Conservation (phyloP, 192 early-diverging fungal genomes). For the Martensiomyces pterosporus region DNA sequence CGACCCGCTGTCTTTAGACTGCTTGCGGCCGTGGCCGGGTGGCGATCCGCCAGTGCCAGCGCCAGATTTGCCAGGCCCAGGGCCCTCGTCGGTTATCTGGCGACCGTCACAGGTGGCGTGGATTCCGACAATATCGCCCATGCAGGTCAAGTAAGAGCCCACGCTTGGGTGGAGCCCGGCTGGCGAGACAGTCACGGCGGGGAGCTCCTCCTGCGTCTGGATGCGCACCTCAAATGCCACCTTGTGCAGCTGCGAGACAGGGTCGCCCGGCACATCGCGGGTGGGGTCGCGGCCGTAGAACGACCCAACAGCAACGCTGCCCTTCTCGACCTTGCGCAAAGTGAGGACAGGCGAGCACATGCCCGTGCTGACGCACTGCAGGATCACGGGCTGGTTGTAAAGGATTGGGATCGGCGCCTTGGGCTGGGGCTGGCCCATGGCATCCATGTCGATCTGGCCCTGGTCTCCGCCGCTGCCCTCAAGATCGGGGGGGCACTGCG, state of each 20-base stretch:
- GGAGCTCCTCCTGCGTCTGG: slow-evolving; percentile 41
- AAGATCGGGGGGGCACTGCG: slow-evolving; percentile 44
- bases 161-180: slow-evolving; percentile 38
- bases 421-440: slow-evolving; percentile 22
- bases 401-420: slow-evolving; percentile 65
- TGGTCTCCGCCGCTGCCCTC: slow-evolving; percentile 5
- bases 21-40: slow-evolving; percentile 25
- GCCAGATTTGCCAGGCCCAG: slow-evolving; percentile 4
- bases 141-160: slow-evolving; percentile 62
- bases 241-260: slow-evolving; percentile 87
- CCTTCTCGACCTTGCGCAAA: slow-evolving; percentile 82
- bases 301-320: slow-evolving; percentile 68
- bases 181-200: slow-evolving; percentile 41
- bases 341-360: slow-evolving; percentile 76
- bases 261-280: slow-evolving; percentile 69
- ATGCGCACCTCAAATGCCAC: slow-evolving; percentile 75
- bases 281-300: slow-evolving; percentile 38
- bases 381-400: slow-evolving; percentile 84
- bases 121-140: slow-evolving; percentile 75
- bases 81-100: slow-evolving; percentile 20
- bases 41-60: slow-evolving; percentile 13
- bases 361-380: slow-evolving; percentile 85
- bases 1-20: slow-evolving; percentile 34
- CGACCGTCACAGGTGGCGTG: slow-evolving; percentile 50
- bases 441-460: slow-evolving; percentile 11